Base-by-base conservation (phyloP, 192 early-diverging fungal genomes). In the Coemansia sp. region DNA sequence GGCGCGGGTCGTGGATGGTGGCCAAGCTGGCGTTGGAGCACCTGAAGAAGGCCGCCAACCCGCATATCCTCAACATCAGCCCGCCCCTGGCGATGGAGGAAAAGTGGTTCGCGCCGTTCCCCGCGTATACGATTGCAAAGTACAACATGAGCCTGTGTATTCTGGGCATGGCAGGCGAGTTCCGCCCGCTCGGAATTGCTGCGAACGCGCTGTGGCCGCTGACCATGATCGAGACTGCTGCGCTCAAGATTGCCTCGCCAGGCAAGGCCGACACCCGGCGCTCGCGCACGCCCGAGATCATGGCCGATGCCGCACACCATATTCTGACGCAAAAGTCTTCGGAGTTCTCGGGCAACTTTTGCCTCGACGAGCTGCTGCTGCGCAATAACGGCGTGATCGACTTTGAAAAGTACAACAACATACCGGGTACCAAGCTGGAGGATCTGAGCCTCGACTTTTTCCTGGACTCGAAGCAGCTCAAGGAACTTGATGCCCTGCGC, bases 181-280 rank as follows among this genome's bases (percentile, higher is more conserved):
- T 92, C 38, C 63, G 74, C 3, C 54, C 62, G 31, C 57, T 87
- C 56, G 86, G 87, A 21, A 82, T 92, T 32, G 89, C 86, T 0
- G 91, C 89, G 47, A 94, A 94, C 50, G 82, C 75, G 14, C 78
- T 90, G 32, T 90, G 88, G 92, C 91, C 91, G 11, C 63, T 84
- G 59, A 91, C 90, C 6, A 71, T 84, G 51, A 88, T 94, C 53
- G 86, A 86, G 22, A 94, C 90, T 0, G 81, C 87, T 0, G 91
- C 89, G 14, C 61, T 92, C 42, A 63, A 70, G 28, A 71, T 69
- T 16, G 67, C 64, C 1, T 62, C 57, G 25, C 32, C 32, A 1
- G 25, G 21, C 35, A 10, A 23, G 27, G 29, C 30, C 40, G 52
- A 46, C 9, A 42, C 18, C 16, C 57, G 55, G 32, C 45, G 50